Evolutionary conservation across 805 yeast genomes (phyloP).

Genomic region (Ogataea degrootiae): DNA sequence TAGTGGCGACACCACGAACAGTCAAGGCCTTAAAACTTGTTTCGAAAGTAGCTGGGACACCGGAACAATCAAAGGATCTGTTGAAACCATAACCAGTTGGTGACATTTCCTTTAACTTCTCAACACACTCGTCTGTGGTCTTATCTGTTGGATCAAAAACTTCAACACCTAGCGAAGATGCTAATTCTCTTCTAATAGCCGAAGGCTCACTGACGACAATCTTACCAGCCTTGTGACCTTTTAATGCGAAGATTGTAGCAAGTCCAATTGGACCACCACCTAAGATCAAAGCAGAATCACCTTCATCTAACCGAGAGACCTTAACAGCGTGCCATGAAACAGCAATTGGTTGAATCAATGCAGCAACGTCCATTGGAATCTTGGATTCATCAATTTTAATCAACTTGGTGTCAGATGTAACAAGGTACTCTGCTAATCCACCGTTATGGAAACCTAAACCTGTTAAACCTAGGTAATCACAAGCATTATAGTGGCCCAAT

Average conservation of each 20-base stretch:
- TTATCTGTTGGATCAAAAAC: slow-evolving; percentile 32
- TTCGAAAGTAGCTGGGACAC: slow-evolving; percentile 42
- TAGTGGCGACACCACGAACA: slow-evolving; percentile 40
- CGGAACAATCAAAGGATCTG: slow-evolving; percentile 51
- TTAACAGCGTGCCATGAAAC: slow-evolving; percentile 58
- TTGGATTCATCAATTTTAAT: slow-evolving; percentile 33
- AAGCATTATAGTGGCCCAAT: slow-evolving; percentile 48
- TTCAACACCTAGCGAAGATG: slow-evolving; percentile 42
- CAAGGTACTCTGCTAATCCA: slow-evolving; percentile 40
- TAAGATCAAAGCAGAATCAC: slow-evolving; percentile 43
- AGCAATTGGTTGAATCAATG: slow-evolving; percentile 52
- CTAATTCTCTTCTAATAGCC: slow-evolving; percentile 53
- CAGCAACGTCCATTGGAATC: slow-evolving; percentile 49
- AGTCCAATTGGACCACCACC: slow-evolving; percentile 62
- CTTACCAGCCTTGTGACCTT: slow-evolving; percentile 42
- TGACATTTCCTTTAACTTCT: slow-evolving; percentile 30
- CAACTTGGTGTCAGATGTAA: slow-evolving; percentile 35
- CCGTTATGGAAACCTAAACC: slow-evolving; percentile 59
- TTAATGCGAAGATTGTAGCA: slow-evolving; percentile 48
- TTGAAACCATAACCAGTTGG: slow-evolving; percentile 44
- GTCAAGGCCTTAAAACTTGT: slow-evolving; percentile 37
- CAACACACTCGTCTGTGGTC: slow-evolving; percentile 24
- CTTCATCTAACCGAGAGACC: slow-evolving; percentile 37
- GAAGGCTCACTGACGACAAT: slow-evolving; percentile 62
- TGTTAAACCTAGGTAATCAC: slow-evolving; percentile 41